These are phyloP conservation scores for Ciborinia camelliae DNA, from an alignment of 2,329 filamentous ascomycete species.

Conservation along the genomic window DNA sequence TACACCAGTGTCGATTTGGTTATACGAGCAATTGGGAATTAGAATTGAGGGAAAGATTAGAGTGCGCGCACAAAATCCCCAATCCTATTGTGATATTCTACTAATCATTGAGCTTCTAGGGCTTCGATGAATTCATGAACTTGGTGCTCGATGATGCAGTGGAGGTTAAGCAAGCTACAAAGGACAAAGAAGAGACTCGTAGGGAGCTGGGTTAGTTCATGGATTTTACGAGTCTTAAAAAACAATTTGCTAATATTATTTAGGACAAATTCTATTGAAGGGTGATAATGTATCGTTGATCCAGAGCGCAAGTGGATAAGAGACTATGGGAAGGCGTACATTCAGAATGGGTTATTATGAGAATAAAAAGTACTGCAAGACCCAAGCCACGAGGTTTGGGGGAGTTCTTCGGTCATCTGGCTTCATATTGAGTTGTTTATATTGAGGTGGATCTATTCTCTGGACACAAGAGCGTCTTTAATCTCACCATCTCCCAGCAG, in stretches of 20 bases:
- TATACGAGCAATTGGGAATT: conserved; percentile 92
- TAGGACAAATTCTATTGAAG: conserved; percentile 64
- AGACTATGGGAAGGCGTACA: conserved; percentile 29
- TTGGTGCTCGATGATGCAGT: conserved; percentile 93
- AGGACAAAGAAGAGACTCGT: conserved; percentile 75
- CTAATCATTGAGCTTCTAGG: conserved; percentile 49
- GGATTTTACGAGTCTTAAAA: conserved; percentile 26
- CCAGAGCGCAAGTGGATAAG: conserved; percentile 43
- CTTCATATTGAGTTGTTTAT: conserved; percentile 16
- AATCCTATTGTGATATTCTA: neutral
- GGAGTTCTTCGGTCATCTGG: conserved; percentile 22
- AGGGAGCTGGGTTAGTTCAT: conserved; percentile 68
- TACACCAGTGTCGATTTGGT: conserved; percentile 87
- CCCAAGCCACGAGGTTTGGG: conserved; percentile 14
- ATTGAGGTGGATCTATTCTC: conserved; percentile 20
- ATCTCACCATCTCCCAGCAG: conserved; percentile 68
- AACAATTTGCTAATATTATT: conserved; percentile 23
- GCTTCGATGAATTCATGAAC: conserved; percentile 99
- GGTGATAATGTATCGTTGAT: conserved; percentile 65
- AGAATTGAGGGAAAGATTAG: conserved; percentile 96
- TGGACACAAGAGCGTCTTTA: conserved; percentile 38
- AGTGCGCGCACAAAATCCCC: conserved; percentile 49
- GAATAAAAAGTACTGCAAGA: conserved; percentile 26
- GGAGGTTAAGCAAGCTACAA: conserved; percentile 82
- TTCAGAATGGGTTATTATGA: conserved; percentile 25